These are phyloP conservation scores for Penicillium cataractarum DNA, from an alignment of 495 filamentous ascomycete genomes.

Conservation along the genomic window DNA sequence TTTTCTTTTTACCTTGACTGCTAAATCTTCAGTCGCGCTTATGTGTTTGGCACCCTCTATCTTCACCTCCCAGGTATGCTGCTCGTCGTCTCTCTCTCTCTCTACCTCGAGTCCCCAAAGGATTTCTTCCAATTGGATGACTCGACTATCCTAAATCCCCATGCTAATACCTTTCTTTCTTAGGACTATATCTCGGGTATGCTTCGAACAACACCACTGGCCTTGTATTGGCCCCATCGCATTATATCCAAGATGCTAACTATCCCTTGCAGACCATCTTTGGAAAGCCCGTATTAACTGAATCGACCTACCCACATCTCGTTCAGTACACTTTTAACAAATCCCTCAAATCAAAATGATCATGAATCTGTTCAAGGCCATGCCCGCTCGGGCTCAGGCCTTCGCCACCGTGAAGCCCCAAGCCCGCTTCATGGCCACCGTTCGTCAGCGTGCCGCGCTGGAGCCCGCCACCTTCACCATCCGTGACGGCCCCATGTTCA, in stretches of 20 bases:
- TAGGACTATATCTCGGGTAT: slow-evolving; percentile 96
- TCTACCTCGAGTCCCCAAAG: not conserved
- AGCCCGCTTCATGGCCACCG: slow-evolving; percentile 69
- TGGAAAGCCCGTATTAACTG: slow-evolving; percentile 92
- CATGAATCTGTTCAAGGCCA: slow-evolving; percentile 63
- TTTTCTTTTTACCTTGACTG: slow-evolving; percentile 39
- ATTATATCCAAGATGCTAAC: slow-evolving; percentile 30
- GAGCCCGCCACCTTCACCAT: slow-evolving; percentile 95
- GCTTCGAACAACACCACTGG: slow-evolving; percentile 24
- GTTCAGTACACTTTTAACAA: slow-evolving; percentile 20
- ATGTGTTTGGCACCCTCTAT: slow-evolving; percentile 93
- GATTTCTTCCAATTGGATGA: slow-evolving; percentile 10
- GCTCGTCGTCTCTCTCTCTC: not conserved
- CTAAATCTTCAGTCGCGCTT: slow-evolving; percentile 63
- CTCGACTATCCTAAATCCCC: not conserved
- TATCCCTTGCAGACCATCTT: slow-evolving; percentile 76
- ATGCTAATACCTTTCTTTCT: slow-evolving; percentile 29
- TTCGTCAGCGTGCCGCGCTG: slow-evolving; percentile 66
- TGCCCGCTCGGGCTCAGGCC: slow-evolving; percentile 56
- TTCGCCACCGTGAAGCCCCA: slow-evolving; percentile 58
- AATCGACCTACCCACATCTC: slow-evolving; percentile 38
- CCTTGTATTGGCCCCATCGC: slow-evolving; percentile 22
- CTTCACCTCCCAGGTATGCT: slow-evolving; percentile 94
- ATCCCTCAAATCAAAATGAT: slow-evolving; percentile 61
- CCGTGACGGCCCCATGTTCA: slow-evolving; percentile 91